A percentile compares a stretch with the other conserved stretches of the same genome.
phyloP scores from a whole-genome alignment of 129 eudicot species.

The Saussurea involucrata region DNA sequence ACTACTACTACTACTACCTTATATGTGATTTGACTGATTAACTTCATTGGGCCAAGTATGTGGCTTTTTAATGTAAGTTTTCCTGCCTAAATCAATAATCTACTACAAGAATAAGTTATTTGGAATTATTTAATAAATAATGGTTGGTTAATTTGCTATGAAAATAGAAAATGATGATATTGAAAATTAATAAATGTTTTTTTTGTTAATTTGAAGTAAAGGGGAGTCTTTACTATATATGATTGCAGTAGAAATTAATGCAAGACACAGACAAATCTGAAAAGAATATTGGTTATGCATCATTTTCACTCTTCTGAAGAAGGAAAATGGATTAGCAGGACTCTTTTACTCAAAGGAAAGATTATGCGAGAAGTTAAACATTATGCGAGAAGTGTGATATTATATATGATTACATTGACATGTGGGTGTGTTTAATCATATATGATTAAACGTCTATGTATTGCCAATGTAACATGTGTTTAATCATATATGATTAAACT shows the following conservation, averaged over 20 bases:
- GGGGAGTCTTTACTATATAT: background rate
- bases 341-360: background rate
- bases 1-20: too few relatives aligned
- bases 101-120: background rate
- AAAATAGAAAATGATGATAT: background rate
- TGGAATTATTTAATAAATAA: background rate
- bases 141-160: background rate
- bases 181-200: background rate
- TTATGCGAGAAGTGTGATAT: too few relatives aligned
- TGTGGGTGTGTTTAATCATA: too few relatives aligned
- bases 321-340: background rate
- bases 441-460: too few relatives aligned
- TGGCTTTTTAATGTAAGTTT: background rate
- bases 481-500: too few relatives aligned
- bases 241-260: background rate
- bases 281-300: constrained; percentile 7
- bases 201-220: background rate
- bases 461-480: too few relatives aligned
- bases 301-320: background rate
- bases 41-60: background rate
- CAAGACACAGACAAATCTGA: background rate
- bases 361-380: background rate
- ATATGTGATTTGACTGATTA: background rate
- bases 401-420: too few relatives aligned
- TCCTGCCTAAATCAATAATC: background rate